Conservation (phyloP, 129 eudicot genomes). For the Calendula officinalis region DNA sequence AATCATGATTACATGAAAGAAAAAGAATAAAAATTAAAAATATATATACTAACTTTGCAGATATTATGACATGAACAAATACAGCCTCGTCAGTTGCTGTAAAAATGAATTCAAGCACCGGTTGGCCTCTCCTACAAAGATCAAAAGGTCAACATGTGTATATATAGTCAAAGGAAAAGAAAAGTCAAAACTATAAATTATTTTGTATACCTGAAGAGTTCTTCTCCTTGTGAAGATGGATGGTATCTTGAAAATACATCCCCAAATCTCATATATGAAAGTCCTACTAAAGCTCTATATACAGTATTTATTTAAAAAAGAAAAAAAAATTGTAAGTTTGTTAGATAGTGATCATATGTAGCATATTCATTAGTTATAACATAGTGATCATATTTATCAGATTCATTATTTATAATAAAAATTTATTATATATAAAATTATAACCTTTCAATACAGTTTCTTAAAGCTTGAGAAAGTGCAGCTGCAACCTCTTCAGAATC, state of each 20-base stretch:
- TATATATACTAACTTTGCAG: constrained; percentile 71
- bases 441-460: constrained; percentile 92
- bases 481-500: constrained; percentile 97
- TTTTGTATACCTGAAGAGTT: constrained; percentile 65
- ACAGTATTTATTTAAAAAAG: constrained; percentile 1
- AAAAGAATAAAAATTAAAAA: constrained; percentile 4
- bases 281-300: constrained; percentile 70
- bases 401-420: background rate
- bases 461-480: constrained; percentile 90
- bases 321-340: background rate
- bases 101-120: constrained; percentile 81
- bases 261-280: constrained; percentile 89
- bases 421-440: constrained; percentile 7
- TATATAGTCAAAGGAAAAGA: background rate
- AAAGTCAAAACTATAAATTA: background rate
- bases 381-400: background rate
- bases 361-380: background rate
- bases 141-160: constrained; percentile 1
- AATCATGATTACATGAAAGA: background rate
- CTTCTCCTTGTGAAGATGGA: constrained; percentile 82
- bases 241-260: constrained; percentile 83
- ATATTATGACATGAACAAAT: constrained; percentile 80
- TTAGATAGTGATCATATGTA: background rate
- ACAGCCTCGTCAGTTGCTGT: constrained; percentile 90
- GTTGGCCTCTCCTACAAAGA: constrained; percentile 88